Base-by-base conservation (phyloP, 2,329 filamentous ascomycete genomes). In the Xylaria sp. region DNA sequence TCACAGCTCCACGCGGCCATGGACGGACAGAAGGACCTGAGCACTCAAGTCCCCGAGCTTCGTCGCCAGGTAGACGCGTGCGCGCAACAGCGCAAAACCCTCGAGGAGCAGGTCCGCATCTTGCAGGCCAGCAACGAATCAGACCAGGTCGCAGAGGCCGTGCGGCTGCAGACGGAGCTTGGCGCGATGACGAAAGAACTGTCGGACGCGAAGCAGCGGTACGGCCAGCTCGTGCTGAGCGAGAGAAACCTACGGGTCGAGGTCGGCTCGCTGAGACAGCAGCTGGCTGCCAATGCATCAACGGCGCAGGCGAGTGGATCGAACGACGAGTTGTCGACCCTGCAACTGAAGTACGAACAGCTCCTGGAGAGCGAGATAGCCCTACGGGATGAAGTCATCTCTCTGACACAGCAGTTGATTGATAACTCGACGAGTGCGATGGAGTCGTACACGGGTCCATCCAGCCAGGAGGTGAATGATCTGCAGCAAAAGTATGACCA, bases 171-270 rank as follows among this genome's bases (percentile, higher is more conserved):
- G 34, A 34, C 51, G 23, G 8, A 61, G 13, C 23, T 61, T 4
- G 18, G 13, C 51, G 4, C 11, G 16, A 2, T 19, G 50, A 44
- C 19, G 48, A 19, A 51, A 16, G 54, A 59, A 19, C n/a, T 57
- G 9, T 11, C n/a, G 10, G 23, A 56, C 11, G 11, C 52, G 13
- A 23, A 51, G 11, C n/a, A 1, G 4, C 61, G 55, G 4, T 46
- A 55, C 37, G 34, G 53, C 4, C 16, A 34, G 46, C 19, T 58
- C 2, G 48, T 11, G 48, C 37, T 51, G 16, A 63, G 49, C 55
- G 61, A 58, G 54, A 49, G 6, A 54, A 61, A 59, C 39, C 47
- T 63, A 3, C 59, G 50, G 10, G 2, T 4, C 7, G 61, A 61
- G 47, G 47, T 59, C 1, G 1, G 2, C 7, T 23, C 8, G 1